A percentile compares a stretch with the other conserved stretches of the same genome.
These are phyloP conservation scores for Microbotryum scabiosae DNA, from an alignment of 1,284 basidiomycete genomes.

Conservation along the genomic window DNA sequence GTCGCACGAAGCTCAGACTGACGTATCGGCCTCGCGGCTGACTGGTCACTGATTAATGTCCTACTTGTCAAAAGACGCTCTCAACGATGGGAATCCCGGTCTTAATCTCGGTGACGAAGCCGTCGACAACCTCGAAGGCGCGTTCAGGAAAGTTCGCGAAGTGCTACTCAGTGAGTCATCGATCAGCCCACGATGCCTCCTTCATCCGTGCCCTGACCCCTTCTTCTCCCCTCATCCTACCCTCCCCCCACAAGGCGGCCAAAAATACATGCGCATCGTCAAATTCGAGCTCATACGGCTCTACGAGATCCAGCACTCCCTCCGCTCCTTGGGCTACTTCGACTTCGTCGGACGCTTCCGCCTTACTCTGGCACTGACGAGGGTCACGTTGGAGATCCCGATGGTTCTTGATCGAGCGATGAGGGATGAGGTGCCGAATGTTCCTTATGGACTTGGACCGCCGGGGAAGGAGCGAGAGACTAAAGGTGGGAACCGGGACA, in stretches of 20 bases:
- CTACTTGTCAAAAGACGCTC: slow-evolving; percentile 48
- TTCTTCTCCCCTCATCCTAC: too few relatives aligned
- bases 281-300: slow-evolving; percentile 62
- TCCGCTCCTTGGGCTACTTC: slow-evolving; percentile 66
- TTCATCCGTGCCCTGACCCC: not conserved
- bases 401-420: slow-evolving; percentile 66
- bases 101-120: slow-evolving; percentile 39
- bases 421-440: slow-evolving; percentile 28
- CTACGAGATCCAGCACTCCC: slow-evolving; percentile 59
- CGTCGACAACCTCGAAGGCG: slow-evolving; percentile 40
- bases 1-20: slow-evolving; percentile 34
- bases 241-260: slow-evolving; percentile 53
- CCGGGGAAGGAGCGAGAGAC: not conserved
- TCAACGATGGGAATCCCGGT: slow-evolving; percentile 50
- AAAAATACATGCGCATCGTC: slow-evolving; percentile 63
- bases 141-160: slow-evolving; percentile 37
- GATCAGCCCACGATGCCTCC: not conserved
- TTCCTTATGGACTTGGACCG: not conserved
- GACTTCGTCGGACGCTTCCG: slow-evolving; percentile 67
- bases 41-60: not conserved
- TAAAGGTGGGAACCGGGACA: not conserved
- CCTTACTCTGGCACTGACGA: slow-evolving; percentile 64
- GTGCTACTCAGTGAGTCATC: slow-evolving; percentile 35
- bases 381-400: slow-evolving; percentile 69
- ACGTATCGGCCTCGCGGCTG: not conserved